phyloP scores from a whole-genome alignment of 805 yeast genomes.

The Candida hungchunana region DNA sequence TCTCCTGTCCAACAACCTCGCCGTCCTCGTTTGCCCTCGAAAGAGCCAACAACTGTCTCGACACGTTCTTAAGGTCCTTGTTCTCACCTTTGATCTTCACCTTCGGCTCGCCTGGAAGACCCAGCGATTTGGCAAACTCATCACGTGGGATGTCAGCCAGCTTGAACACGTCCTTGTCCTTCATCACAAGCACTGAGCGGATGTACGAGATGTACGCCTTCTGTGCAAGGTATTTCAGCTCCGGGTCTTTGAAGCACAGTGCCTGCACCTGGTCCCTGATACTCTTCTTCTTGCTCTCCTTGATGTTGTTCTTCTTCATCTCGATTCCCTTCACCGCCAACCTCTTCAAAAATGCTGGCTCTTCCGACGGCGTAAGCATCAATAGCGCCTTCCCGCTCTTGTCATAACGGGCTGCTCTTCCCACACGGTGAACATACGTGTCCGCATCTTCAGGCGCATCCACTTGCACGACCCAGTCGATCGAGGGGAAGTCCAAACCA shows the following conservation, averaged over 20 bases:
- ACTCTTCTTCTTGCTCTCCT: conserved; percentile 63
- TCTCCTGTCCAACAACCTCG: conserved; percentile 37
- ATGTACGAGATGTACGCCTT: conserved; percentile 92
- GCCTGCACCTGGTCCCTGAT: conserved; percentile 85
- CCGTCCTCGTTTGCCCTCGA: conserved; percentile 63
- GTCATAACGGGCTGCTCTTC: conserved; percentile 94
- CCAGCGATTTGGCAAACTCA: conserved; percentile 80
- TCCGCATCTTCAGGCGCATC: conserved; percentile 96
- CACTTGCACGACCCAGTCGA: conserved; percentile 84
- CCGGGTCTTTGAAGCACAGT: conserved; percentile 86
- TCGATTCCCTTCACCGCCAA: conserved; percentile 62
- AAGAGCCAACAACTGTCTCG: conserved; percentile 62
- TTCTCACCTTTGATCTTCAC: conserved; percentile 64
- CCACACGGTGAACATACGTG: conserved; percentile 89
- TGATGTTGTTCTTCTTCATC: conserved; percentile 67
- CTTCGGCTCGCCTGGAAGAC: conserved; percentile 95
- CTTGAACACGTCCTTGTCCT: conserved; percentile 81
- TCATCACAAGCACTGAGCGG: conserved; percentile 78
- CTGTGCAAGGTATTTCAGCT: conserved; percentile 89
- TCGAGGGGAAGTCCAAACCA: conserved; percentile 94
- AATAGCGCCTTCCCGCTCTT: conserved; percentile 79
- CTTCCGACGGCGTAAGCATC: conserved; percentile 82
- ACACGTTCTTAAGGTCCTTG: conserved; percentile 76
- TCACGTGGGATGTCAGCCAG: conserved; percentile 75
- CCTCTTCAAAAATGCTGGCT: conserved; percentile 65